Base-by-base conservation (phyloP, 2,329 filamentous ascomycete species). In the Beauveria sp. region DNA sequence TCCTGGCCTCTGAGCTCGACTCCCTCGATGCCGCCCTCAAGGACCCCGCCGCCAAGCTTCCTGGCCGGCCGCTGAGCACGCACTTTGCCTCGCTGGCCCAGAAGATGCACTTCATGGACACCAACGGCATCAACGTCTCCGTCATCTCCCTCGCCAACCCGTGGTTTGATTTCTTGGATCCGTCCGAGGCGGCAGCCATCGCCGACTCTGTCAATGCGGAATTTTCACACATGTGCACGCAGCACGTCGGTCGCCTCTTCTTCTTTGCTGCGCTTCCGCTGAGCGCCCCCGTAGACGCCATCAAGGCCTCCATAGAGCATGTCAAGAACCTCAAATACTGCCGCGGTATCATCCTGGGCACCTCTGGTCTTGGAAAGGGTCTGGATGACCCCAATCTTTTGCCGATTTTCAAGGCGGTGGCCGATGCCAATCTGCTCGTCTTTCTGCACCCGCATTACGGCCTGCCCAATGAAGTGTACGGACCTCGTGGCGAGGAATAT, bases 401-500 rank as follows among this genome's bases (percentile, higher is more conserved):
- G 41, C 85, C 88, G 0, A 81, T 97, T 12, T 90, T 91, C 73
- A 72, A 80, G 12, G 86, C 87, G 0, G 74, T 97, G 1, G 84
- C 90, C 47, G 80, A 82, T 46, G 82, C 83, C 0, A 73, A 79
- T 8, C 78, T 91, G 40, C 78, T 89, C 26, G 79, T 96, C 54
- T 97, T 97, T 76, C 73, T 97, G 56, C 92, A 97, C 73, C 92
- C 92, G 30, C 92, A 97, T 74, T 96, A 97, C 71, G 92, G 92
- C 1, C 82, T 97, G 2, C 92, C 91, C 0, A 83, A 84, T 62
- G 83, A 85, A 9, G 90, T 96, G 3, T 96, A 90, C 75, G 92
- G 92, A 0, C 84, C 89, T 0, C 79, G 88, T 8, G 84, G 83
- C 46, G 78, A 76, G 24, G 86, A 88, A 63, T 96, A 96, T 70